These are phyloP conservation scores for Candida pini DNA, from an alignment of 805 yeast genomes.

Conservation along the genomic window DNA sequence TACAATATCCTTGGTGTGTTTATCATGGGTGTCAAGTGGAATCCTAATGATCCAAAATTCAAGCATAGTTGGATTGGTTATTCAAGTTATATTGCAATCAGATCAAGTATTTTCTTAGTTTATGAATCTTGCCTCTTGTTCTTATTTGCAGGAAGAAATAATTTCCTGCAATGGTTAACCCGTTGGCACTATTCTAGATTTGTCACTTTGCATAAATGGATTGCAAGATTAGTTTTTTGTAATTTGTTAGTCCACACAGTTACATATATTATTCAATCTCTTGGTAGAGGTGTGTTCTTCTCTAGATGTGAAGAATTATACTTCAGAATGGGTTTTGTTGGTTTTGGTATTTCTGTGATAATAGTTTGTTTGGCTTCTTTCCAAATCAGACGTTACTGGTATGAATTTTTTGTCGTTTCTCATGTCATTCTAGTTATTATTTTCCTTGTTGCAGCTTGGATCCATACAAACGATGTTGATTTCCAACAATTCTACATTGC, in stretches of 20 bases:
- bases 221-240: conserved; percentile 39
- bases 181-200: conserved; percentile 54
- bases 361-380: conserved; percentile 43
- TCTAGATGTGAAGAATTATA: conserved; percentile 25
- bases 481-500: conserved; percentile 30
- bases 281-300: conserved; percentile 14
- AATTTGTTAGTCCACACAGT: conserved; percentile 41
- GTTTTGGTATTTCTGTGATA: conserved; percentile 35
- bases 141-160: conserved; percentile 59
- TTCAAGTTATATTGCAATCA: conserved; percentile 39
- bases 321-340: conserved; percentile 30
- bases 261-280: conserved; percentile 24
- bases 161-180: conserved; percentile 52
- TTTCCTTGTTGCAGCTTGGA: conserved; percentile 52
- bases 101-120: conserved; percentile 48
- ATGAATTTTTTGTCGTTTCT: conserved; percentile 54
- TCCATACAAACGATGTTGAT: conserved; percentile 41
- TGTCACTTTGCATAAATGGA: conserved; percentile 52
- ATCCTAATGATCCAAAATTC: conserved; percentile 20
- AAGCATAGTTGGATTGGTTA: conserved; percentile 14
- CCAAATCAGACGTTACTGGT: conserved; percentile 44
- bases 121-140: conserved; percentile 45
- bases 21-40: conserved; percentile 19
- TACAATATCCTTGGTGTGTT: conserved; percentile 14
- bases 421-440: conserved; percentile 53